Percentiles rank a stretch among this genome's conserved stretches.
These are phyloP conservation scores for Tuber melanosporum DNA, from an alignment of 495 filamentous ascomycete species.

Conservation along the genomic window DNA sequence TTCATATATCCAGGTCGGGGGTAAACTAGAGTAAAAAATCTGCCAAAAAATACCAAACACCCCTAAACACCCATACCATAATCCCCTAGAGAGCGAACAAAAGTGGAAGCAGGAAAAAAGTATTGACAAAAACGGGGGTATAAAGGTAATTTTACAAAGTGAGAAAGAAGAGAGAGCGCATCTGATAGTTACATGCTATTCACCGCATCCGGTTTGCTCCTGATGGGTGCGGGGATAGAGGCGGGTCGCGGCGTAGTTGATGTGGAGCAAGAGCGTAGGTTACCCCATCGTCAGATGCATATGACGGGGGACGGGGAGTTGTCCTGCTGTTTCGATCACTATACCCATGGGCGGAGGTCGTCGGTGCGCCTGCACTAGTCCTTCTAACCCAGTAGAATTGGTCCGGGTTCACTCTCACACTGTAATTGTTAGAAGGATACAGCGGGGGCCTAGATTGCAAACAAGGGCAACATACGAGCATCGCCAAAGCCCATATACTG, in stretches of 20 bases:
- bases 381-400: conserved; percentile 71
- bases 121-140: background rate
- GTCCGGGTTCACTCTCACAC: conserved; percentile 63
- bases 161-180: background rate
- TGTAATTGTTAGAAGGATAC: conserved; percentile 25
- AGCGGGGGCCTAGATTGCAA: background rate
- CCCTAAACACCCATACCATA: background rate
- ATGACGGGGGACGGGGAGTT: conserved; percentile 58
- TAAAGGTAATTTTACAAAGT: background rate
- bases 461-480: conserved; percentile 57
- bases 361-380: conserved; percentile 39
- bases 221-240: conserved; percentile 48
- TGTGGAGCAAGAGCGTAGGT: conserved; percentile 59
- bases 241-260: conserved; percentile 45
- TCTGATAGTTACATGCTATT: background rate
- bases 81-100: background rate
- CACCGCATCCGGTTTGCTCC: conserved; percentile 37
- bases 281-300: conserved; percentile 64
- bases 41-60: background rate
- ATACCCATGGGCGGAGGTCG: conserved; percentile 33
- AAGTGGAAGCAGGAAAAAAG: background rate
- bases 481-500: conserved; percentile 84
- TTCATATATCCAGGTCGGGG: background rate
- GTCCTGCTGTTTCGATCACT: conserved; percentile 27
- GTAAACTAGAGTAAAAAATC: background rate